These are phyloP conservation scores for Cadophora malorum DNA, from an alignment of 2,329 filamentous ascomycete species.

Conservation along the genomic window DNA sequence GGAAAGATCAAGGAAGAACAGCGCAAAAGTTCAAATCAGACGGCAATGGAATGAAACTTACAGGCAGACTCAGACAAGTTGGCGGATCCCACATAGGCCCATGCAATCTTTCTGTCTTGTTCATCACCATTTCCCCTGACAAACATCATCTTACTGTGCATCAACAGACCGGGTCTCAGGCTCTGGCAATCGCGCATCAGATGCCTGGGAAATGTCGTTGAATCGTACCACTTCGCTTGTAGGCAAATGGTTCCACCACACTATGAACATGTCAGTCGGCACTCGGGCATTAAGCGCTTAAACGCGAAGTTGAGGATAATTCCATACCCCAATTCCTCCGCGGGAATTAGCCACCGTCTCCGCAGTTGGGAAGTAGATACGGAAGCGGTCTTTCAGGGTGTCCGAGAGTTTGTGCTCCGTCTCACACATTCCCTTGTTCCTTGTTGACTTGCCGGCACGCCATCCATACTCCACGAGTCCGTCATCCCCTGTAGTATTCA, in stretches of 20 bases:
- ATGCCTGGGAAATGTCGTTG: conserved; percentile 70
- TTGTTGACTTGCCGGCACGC: conserved; percentile 42
- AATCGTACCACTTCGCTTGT: conserved; percentile 72
- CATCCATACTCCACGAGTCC: conserved; percentile 52
- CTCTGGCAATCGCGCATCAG: conserved; percentile 80
- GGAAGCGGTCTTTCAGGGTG: conserved; percentile 58
- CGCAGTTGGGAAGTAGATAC: conserved; percentile 81
- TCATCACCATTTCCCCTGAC: conserved; percentile 47
- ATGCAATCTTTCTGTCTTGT: conserved; percentile 55
- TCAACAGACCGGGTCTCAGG: conserved; percentile 72
- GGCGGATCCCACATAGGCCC: conserved; percentile 88
- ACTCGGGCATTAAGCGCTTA: neutral
- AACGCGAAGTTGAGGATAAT: neutral
- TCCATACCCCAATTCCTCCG: conserved; percentile 63
- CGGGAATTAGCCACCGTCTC: conserved; percentile 70
- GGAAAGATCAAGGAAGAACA: neutral
- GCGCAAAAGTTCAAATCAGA: neutral
- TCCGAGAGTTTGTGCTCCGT: conserved; percentile 37
- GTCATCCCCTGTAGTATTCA: conserved; percentile 50
- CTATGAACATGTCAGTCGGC: conserved; percentile 46
- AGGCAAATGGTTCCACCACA: conserved; percentile 85
- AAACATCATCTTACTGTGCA: conserved; percentile 83
- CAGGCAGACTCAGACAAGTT: conserved; percentile 94
- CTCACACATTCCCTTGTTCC: conserved; percentile 30
- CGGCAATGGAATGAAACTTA: conserved; percentile 51